Conservation (phyloP, 148 eudicot species). For the Heliamphora exappendiculata region DNA sequence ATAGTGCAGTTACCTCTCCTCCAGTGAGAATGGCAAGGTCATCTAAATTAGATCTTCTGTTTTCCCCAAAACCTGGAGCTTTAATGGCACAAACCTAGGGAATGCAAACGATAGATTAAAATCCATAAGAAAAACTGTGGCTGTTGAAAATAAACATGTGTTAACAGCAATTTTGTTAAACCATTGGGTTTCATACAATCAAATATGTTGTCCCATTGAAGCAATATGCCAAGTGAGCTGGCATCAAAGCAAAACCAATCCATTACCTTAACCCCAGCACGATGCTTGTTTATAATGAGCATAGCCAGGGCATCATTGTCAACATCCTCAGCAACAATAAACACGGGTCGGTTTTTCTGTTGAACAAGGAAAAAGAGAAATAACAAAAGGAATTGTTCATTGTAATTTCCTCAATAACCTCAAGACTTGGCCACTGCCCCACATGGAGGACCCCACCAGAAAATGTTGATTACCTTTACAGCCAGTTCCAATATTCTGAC, state of each 20-base stretch:
- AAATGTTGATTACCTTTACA: slow-evolving; percentile 48
- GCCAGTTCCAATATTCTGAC: slow-evolving; percentile 76
- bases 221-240: neutral
- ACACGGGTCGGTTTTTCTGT: slow-evolving; percentile 60
- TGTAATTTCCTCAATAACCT: neutral
- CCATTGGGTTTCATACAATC: neutral
- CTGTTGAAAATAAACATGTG: neutral
- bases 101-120: neutral
- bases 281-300: slow-evolving; percentile 85
- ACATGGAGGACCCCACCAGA: slow-evolving; percentile 3
- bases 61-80: slow-evolving; percentile 98
- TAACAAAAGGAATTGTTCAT: slow-evolving; percentile 4
- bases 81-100: slow-evolving; percentile 92
- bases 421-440: slow-evolving; percentile 4
- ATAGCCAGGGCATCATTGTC: slow-evolving; percentile 72
- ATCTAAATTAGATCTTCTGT: slow-evolving; percentile 77
- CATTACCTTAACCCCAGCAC: slow-evolving; percentile 75
- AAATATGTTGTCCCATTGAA: neutral
- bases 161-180: neutral
- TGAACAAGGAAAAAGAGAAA: slow-evolving; percentile 15
- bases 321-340: slow-evolving; percentile 90
- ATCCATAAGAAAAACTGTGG: neutral
- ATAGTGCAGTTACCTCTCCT: slow-evolving; percentile 60
- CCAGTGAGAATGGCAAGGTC: slow-evolving; percentile 90
- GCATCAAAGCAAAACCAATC: slow-evolving; percentile 6